Conservation (phyloP, 495 filamentous ascomycete genomes). For the Penicillium argentinense region DNA sequence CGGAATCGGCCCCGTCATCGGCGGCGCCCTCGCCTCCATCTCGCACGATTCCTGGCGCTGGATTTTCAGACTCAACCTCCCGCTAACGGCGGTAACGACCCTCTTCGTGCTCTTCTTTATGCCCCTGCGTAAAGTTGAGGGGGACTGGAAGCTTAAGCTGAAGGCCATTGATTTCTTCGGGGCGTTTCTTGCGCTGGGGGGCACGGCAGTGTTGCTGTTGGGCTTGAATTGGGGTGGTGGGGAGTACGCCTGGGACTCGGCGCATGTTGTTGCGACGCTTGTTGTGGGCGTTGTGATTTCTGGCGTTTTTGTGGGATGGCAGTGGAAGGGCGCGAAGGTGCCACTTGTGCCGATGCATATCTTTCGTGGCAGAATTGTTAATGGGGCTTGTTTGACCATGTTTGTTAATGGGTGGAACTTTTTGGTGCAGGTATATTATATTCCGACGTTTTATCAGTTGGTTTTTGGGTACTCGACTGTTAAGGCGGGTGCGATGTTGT, state of each 20-base stretch:
- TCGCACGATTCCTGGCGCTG: conserved; percentile 51
- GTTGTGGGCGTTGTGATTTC: conserved; percentile 43
- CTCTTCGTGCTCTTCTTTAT: conserved; percentile 52
- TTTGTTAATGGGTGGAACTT: conserved; percentile 58
- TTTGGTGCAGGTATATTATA: conserved; percentile 54
- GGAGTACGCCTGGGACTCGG: conserved; percentile 49
- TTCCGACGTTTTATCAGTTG: conserved; percentile 57
- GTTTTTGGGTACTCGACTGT: conserved; percentile 53
- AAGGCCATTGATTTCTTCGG: conserved; percentile 51
- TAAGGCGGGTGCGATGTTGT: conserved; percentile 49
- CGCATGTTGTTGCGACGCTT: conserved; percentile 49
- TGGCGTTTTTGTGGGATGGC: conserved; percentile 49
- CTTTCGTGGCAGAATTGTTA: conserved; percentile 49
- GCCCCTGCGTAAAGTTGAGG: conserved; percentile 49
- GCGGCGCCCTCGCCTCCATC: conserved; percentile 47
- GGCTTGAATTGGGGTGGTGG: conserved; percentile 54
- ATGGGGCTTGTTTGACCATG: conserved; percentile 54
- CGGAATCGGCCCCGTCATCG: conserved; percentile 55
- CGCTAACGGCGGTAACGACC: conserved; percentile 43
- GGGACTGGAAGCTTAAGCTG: conserved; percentile 50
- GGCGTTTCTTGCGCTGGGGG: conserved; percentile 34
- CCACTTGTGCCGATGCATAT: conserved; percentile 47
- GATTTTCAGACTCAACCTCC: conserved; percentile 55
- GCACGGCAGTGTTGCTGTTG: conserved; percentile 46
- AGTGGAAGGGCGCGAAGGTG: conserved; percentile 41